Percentiles rank a stretch among this genome's conserved stretches.
phyloP scores from a whole-genome alignment of 306 rosid genomes.

The Acacia acuminata region DNA sequence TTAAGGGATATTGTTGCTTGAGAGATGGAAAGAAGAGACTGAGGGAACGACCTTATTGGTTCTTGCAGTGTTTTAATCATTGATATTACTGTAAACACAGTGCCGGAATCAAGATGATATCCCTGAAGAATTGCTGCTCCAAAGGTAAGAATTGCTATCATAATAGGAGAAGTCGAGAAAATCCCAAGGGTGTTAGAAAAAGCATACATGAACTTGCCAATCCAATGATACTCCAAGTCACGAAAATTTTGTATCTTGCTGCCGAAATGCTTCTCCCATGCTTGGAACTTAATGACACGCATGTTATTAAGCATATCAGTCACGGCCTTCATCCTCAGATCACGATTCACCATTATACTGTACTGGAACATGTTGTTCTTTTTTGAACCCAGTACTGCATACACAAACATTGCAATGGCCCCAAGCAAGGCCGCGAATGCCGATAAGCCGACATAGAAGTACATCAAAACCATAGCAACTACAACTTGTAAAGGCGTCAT shows the following conservation, averaged over 20 bases:
- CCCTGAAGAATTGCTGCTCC: not conserved
- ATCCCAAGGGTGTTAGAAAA: not conserved
- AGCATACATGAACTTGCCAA: not conserved
- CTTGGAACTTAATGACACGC: not conserved
- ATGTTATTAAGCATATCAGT: not conserved
- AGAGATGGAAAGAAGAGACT: not conserved
- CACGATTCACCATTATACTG: not conserved
- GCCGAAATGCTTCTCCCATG: not conserved
- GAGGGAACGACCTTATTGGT: not conserved
- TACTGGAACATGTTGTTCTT: not conserved
- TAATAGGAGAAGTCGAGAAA: not conserved
- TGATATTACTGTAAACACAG: not conserved
- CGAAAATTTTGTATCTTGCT: not conserved
- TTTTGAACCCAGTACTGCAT: not conserved
- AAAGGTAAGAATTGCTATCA: conserved; percentile 5
- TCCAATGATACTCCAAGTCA: not conserved
- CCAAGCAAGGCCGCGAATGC: not conserved
- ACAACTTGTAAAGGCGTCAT: not conserved
- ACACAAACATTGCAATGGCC: not conserved
- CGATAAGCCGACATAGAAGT: not conserved
- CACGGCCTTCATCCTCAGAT: not conserved
- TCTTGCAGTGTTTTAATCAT: not conserved
- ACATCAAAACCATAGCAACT: not conserved
- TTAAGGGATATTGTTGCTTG: not conserved
- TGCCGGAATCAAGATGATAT: not conserved